Percentiles rank a stretch among this genome's conserved stretches.
phyloP scores from a whole-genome alignment of 2,329 filamentous ascomycete genomes.

The Claviceps capensis region DNA sequence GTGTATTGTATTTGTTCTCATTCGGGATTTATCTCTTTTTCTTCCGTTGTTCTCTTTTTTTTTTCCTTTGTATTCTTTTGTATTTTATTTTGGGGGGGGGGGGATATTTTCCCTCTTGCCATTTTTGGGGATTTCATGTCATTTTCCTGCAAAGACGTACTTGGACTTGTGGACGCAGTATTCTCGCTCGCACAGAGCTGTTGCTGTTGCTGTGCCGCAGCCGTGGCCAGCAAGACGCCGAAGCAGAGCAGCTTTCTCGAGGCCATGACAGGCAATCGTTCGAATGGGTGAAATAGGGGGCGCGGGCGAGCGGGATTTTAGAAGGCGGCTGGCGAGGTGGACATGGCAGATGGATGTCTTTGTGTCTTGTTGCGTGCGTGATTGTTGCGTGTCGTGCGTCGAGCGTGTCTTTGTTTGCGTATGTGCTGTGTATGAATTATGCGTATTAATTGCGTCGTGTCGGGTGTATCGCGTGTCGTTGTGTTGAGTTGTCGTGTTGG shows the following conservation, averaged over 20 bases:
- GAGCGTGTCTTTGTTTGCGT: no score
- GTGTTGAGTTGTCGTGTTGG: no score
- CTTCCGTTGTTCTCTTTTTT: neutral
- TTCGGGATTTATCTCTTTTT: neutral
- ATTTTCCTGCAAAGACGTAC: neutral
- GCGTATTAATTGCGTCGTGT: no score
- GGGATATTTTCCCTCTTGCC: no score
- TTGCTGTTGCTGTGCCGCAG: conserved; percentile 1
- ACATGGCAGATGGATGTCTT: no score
- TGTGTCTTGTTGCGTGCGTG: neutral
- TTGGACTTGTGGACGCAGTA: neutral
- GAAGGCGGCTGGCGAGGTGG: no score
- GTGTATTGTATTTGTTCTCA: neutral
- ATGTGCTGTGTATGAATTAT: no score
- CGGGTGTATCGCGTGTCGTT: no score
- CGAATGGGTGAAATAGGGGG: neutral
- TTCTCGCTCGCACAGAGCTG: conserved; percentile 1
- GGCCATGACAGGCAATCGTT: neutral
- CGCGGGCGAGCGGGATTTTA: neutral
- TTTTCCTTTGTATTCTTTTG: neutral
- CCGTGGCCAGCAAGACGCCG: neutral
- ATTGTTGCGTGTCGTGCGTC: neutral
- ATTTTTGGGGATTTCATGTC: no score
- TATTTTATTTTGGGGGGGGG: neutral
- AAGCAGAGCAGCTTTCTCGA: neutral